Conservation (phyloP, 805 yeast genomes). For the Kodamaea nitidulidarum region DNA sequence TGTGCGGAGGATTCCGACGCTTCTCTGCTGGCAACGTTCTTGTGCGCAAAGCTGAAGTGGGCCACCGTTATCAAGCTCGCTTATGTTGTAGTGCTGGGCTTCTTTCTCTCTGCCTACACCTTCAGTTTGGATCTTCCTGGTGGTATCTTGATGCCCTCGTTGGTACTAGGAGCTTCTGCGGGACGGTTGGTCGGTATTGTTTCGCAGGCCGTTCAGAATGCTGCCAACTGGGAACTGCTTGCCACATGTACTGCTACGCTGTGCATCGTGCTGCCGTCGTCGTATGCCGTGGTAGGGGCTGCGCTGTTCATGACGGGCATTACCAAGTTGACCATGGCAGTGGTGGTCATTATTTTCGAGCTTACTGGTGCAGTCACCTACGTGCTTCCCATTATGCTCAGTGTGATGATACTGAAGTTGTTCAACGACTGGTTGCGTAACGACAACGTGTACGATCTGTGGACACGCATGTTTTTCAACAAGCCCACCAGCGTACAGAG, state of each 20-base stretch:
- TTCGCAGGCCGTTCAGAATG: slow-evolving; percentile 45
- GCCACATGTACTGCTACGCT: slow-evolving; percentile 41
- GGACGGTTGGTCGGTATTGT: slow-evolving; percentile 57
- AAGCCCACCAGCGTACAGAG: background rate
- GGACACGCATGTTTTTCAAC: slow-evolving; percentile 32
- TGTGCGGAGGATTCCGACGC: slow-evolving; percentile 39
- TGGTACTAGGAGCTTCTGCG: slow-evolving; percentile 56
- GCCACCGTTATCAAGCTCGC: slow-evolving; percentile 26
- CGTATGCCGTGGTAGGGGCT: slow-evolving; percentile 86
- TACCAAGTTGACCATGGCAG: slow-evolving; percentile 73
- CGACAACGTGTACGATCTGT: slow-evolving; percentile 60
- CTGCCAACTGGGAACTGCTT: slow-evolving; percentile 27
- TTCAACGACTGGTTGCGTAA: slow-evolving; percentile 60
- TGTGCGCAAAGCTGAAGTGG: slow-evolving; percentile 29
- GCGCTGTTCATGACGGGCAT: slow-evolving; percentile 79
- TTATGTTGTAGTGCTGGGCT: slow-evolving; percentile 47
- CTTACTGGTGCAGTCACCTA: slow-evolving; percentile 83
- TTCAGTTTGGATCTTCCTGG: slow-evolving; percentile 69
- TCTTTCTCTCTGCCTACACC: slow-evolving; percentile 60
- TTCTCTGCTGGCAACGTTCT: slow-evolving; percentile 34
- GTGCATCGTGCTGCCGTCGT: slow-evolving; percentile 75
- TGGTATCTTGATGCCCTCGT: slow-evolving; percentile 60
- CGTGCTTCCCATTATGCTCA: slow-evolving; percentile 80
- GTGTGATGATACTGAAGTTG: slow-evolving; percentile 72
- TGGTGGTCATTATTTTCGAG: slow-evolving; percentile 92